Evolutionary conservation across 169 alveolate species (phyloP).

Genomic region (Eimeria tenella): DNA sequence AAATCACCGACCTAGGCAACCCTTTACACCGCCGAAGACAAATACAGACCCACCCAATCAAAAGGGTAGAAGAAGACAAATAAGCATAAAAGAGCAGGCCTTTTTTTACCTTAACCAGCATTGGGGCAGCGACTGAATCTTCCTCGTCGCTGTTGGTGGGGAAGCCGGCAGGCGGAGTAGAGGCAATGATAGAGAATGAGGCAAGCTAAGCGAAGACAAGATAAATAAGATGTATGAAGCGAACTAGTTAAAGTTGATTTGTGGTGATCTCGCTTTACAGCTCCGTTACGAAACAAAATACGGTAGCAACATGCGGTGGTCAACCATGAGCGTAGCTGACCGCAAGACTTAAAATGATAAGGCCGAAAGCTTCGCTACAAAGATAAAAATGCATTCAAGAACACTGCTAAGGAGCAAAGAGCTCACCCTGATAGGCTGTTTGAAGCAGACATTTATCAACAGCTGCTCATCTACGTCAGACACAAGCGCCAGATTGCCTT

Average conservation of each 20-base stretch:
- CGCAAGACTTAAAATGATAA: no score
- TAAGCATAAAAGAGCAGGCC: neutral
- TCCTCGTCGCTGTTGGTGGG: neutral
- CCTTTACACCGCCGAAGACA: no score
- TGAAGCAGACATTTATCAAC: conserved; percentile 28
- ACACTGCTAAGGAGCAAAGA: neutral
- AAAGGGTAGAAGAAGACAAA: no score
- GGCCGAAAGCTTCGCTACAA: no score
- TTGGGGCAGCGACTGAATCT: conserved; percentile 29
- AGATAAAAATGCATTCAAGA: neutral
- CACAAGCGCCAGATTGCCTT: conserved; percentile 47
- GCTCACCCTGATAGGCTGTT: conserved; percentile 51
- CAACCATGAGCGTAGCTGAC: no score
- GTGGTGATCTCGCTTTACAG: no score
- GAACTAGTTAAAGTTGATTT: neutral
- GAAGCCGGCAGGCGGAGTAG: conserved; percentile 28
- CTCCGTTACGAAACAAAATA: no score
- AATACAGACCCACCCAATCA: no score
- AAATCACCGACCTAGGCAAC: no score
- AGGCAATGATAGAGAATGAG: neutral
- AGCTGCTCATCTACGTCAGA: conserved; percentile 70
- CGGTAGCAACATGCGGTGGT: no score
- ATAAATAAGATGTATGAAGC: neutral
- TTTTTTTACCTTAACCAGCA: conserved; percentile 21
- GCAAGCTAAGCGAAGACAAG: conserved; percentile 1